Percentiles rank a stretch among this genome's conserved stretches.
These are phyloP conservation scores for Physcia stellaris DNA, from an alignment of 495 filamentous ascomycete genomes.

Conservation along the genomic window DNA sequence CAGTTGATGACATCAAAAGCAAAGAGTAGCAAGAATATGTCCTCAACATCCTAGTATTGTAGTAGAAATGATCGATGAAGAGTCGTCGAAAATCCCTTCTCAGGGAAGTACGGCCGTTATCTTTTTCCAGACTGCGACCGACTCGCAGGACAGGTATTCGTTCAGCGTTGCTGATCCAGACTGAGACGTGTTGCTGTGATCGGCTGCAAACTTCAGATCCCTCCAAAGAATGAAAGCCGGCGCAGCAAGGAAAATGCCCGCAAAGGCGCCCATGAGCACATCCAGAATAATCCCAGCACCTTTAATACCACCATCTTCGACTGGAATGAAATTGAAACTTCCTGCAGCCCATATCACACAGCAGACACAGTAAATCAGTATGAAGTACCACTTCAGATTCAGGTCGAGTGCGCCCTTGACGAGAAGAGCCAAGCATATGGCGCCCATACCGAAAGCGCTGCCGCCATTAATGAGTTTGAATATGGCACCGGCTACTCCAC, in stretches of 20 bases:
- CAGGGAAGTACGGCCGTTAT: too few relatives aligned
- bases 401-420: slow-evolving; percentile 5
- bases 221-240: slow-evolving; percentile 2
- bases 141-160: slow-evolving; percentile 2
- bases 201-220: background rate
- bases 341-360: slow-evolving; percentile 4
- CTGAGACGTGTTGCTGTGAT: background rate
- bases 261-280: slow-evolving; percentile 6
- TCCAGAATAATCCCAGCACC: slow-evolving; percentile 3
- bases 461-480: slow-evolving; percentile 2
- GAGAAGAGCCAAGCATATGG: slow-evolving; percentile 7
- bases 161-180: slow-evolving; percentile 3
- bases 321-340: slow-evolving; percentile 1
- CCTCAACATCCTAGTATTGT: too few relatives aligned
- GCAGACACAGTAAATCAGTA: slow-evolving; percentile 4
- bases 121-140: too few relatives aligned
- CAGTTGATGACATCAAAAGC: too few relatives aligned
- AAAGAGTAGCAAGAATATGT: too few relatives aligned
- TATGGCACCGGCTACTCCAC: slow-evolving; percentile 1
- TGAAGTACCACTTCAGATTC: slow-evolving; percentile 1
- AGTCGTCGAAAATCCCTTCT: too few relatives aligned
- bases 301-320: slow-evolving; percentile 3
- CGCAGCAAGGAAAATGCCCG: slow-evolving; percentile 5
- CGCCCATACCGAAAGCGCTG: slow-evolving; percentile 7
- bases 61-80: too few relatives aligned